Base-by-base conservation (phyloP, 2,329 filamentous ascomycete genomes). In the Colletotrichum destructivum region DNA sequence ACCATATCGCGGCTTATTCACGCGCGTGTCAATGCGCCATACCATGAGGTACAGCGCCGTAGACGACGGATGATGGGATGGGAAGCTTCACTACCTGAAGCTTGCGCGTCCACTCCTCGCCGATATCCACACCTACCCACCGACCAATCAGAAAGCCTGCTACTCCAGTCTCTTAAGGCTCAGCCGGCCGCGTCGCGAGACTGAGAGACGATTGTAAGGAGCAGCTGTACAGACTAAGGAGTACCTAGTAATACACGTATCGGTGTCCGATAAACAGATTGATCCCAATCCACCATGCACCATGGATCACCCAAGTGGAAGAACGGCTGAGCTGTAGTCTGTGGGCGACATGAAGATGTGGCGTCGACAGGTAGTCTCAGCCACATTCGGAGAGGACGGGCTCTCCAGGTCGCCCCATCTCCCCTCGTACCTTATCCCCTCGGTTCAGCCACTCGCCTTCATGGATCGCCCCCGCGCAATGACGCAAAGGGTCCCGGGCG, bases 61-160 rank as follows among this genome's bases (percentile, higher is more conserved):
- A 23, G 46, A 51, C 44, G 35, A 63, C 40, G 52, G 57, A 59
- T 63, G 42, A 49, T 68, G 47, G 35, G 57, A 40, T 71, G 59
- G 57, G 56, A 42, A 63, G 54, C 59, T 47, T 47, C 59, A 54
- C 52, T 46, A 21, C 16, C 52, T 40, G 52, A 35, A 56, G 69
- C 69, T 72, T 72, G 69, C 69, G 69, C 69, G 69, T 72, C 66
- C 59, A 60, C 38, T 68, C 44, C 26, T 68, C 26, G 16, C n/a
- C 52, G 11, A 44, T 46, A 13, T 60, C 52, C 21, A 56, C 23
- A 23, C 23, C 9, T 23, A 21, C 6, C 26, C 59, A 62, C 49
- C 31, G 31, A 54, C 59, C 49, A 61, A 38, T 38, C 9, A 11
- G 31, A 8, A 35, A 35, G 31, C 31, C 31, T 35, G 55, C 62